Evolutionary conservation across 2,329 filamentous ascomycete species (phyloP), one percentile per base, ranked within the genome.

Genomic region (Davidsoniella australis): DNA sequence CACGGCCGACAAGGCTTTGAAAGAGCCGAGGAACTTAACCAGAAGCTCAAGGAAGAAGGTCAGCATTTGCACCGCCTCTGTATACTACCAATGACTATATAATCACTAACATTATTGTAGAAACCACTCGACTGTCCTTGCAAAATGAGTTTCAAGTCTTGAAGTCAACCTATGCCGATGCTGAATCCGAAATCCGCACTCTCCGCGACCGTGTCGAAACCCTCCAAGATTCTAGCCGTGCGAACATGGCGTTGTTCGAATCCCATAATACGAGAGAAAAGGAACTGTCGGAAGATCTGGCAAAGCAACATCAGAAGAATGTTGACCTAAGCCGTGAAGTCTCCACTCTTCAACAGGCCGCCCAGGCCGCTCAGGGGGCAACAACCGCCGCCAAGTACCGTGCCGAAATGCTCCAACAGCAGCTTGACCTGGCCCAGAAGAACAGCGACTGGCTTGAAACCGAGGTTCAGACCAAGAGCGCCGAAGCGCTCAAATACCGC

Each of bases 371-470:
- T 20, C 85, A 88, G 61, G 85, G 85, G 23, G 76, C 83, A 20
- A 78, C 82, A 2, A 85, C 80, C 39, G 85, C 78, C 52, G 79
- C 87, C 54, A 93, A 87, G 58, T 95, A 94, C 68, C 81, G 85
- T 55, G 87, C 95, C 62, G 86, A 95, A 60, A 83, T 80, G 26
- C 69, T 96, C 10, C 80, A 91, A 63, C 88, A 95, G 62, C 88
- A 96, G 62, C 73, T 96, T 36, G 86, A 94, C 40, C 71, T 93
- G 50, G 78, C 89, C 16, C 87, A 86, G 61, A 83, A 82, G 59
- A 94, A 87, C 66, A 85, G 85, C 55, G 89, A 96, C 58, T 98
- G 87, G 84, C 82, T 91, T 50, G 86, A 95, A 60, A 79, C 73
- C 40, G 91, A 98, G 63, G 73, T 96, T 18, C 89, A 94, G 68